Evolutionary conservation across 179 eudicot species (phyloP).

Genomic region (Patellifolia procumbens): DNA sequence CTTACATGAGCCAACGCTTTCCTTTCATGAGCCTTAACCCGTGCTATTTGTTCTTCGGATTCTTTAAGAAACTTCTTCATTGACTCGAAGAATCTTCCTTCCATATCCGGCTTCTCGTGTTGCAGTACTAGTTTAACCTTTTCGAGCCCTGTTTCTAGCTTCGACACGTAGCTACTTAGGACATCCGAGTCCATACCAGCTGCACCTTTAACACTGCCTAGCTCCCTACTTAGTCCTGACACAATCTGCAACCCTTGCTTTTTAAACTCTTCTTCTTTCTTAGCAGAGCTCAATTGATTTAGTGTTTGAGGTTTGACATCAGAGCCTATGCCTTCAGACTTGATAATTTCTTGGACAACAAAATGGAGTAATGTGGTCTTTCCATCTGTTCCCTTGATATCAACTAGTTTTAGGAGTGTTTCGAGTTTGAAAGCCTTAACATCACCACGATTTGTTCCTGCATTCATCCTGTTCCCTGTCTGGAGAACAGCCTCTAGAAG

Average conservation of each 20-base stretch:
- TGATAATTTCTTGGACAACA: conserved; percentile 93
- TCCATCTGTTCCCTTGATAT: conserved; percentile 90
- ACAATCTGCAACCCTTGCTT: conserved; percentile 81
- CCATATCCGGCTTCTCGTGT: conserved; percentile 47
- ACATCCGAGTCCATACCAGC: conserved; percentile 95
- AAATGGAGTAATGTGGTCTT: conserved; percentile 95
- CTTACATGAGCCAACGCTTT: conserved; percentile 63
- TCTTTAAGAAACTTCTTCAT: conserved; percentile 61
- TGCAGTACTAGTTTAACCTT: conserved; percentile 58
- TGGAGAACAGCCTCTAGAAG: conserved; percentile 94
- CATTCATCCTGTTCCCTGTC: conserved; percentile 97
- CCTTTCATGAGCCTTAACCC: conserved; percentile 65
- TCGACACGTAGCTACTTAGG: conserved; percentile 66
- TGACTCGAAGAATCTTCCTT: conserved; percentile 72
- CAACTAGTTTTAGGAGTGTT: conserved; percentile 79
- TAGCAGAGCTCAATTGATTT: conserved; percentile 35
- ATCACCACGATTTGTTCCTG: conserved; percentile 90
- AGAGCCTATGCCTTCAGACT: conserved; percentile 65
- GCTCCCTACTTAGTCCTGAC: conserved; percentile 76
- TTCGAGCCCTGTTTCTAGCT: conserved; percentile 79
- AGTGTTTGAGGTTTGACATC: conserved; percentile 31
- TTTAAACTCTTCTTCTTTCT: conserved; percentile 64
- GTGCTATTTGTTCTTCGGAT: conserved; percentile 58
- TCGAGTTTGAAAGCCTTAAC: conserved; percentile 91
- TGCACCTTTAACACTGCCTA: conserved; percentile 72